Evolutionary conservation across 371 early-diverging fungal genomes (phyloP).

Genomic region (Syncephalastrum monosporum): DNA sequence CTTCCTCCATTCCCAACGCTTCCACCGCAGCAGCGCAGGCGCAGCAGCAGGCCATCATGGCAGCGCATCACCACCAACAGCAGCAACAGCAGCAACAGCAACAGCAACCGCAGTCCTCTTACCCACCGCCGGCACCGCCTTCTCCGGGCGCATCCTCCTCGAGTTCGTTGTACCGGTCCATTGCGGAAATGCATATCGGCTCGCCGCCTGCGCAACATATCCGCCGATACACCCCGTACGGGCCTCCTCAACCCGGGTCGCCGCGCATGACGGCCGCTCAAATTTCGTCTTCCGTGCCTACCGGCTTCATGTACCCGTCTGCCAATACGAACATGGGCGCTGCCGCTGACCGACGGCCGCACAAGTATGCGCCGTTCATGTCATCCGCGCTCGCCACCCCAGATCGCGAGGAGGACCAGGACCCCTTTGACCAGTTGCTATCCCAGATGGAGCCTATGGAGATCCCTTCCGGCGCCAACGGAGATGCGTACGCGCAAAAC

Average conservation of each 20-base stretch:
- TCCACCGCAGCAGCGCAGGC: constrained; percentile 15
- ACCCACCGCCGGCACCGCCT: constrained; percentile 11
- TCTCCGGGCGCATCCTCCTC: constrained; percentile 14
- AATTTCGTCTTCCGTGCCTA: not conserved
- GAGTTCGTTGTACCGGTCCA: constrained; percentile 23
- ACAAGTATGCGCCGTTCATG: constrained; percentile 31
- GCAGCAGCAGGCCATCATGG: not conserved
- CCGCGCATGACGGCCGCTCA: constrained; percentile 10
- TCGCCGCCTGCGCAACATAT: constrained; percentile 24
- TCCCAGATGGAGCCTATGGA: no score
- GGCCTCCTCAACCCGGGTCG: constrained; percentile 29
- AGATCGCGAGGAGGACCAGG: constrained; percentile 28
- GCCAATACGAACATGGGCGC: no score
- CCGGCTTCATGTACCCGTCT: no score
- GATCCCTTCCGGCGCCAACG: no score
- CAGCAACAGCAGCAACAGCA: constrained; percentile 2
- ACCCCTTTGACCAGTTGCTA: constrained; percentile 24
- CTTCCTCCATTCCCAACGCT: constrained; percentile 14
- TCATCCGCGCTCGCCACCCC: constrained; percentile 35
- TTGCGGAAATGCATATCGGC: constrained; percentile 33
- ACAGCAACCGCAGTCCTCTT: constrained; percentile 4
- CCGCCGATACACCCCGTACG: constrained; percentile 28
- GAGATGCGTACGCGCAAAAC: no score
- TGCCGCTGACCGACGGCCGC: constrained; percentile 10
- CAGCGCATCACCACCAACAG: no score